Evolutionary conservation across 2,329 filamentous ascomycete species (phyloP), one percentile per base, ranked within the genome.

Genomic region (Neocatenulostroma microsporum): DNA sequence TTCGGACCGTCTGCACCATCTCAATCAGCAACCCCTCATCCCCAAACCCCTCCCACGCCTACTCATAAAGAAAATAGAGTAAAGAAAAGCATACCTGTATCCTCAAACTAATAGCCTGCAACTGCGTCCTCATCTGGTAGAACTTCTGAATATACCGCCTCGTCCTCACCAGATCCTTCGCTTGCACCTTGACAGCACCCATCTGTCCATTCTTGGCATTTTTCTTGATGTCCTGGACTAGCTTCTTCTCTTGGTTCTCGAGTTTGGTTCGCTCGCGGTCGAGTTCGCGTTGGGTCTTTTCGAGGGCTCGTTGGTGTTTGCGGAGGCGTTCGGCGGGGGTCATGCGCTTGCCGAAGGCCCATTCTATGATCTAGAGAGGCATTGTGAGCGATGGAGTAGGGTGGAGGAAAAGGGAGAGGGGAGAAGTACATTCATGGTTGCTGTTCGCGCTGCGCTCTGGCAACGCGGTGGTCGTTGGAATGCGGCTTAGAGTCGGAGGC

Each of bases 301-400:
- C 91, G 47, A 98, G 80, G 50, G 91, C 87, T 54, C 91, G 79
- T 68, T 96, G 91, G 64, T 98, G 94, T 72, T 89, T 89, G 63
- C 84, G 80, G 62, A 89, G 72, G 62, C 84, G 82, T 73, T 91
- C 84, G 17, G 87, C 86, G 3, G 91, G 89, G 72, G 91, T 98
- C 77, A 96, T 93, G 65, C 91, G 91, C 76, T 95, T 96, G 50
- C 91, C 91, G 60, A 98, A 98, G 25, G 89, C 89, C 88, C 91
- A 98, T 76, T 98, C 91, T 45, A 98, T 76, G 60, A 96, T 85
- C 85, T 95, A 53, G 5, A 21, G 4, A 9, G 20, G 4, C 3
- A 30, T 26, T 17, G 32, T 41, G 20, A 27, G 21, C 17, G 31
- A 7, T 7, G 17, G 4, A 13, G 21, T 4, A 27, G 19, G 21